These are phyloP conservation scores for Edaphochlamys debaryana DNA, from an alignment of 139 green algal genomes.

Conservation along the genomic window DNA sequence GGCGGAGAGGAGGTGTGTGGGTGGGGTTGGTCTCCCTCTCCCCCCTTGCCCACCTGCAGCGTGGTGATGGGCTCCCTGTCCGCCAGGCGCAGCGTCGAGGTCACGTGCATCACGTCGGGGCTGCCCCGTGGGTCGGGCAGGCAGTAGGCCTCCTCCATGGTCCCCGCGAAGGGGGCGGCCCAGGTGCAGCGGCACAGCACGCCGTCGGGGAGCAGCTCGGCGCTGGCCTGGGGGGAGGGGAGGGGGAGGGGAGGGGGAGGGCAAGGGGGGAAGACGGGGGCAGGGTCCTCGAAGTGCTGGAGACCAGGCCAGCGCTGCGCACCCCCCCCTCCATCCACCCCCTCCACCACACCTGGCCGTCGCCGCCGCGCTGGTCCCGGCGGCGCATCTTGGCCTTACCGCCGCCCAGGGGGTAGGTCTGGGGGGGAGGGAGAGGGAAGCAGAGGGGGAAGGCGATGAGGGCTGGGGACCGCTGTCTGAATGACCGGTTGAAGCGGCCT, in stretches of 20 bases:
- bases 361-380: constrained; percentile 19
- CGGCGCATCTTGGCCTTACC: constrained; percentile 9
- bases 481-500: too few relatives aligned
- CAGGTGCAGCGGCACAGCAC: background rate
- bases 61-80: constrained; percentile 1
- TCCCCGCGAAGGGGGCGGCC: constrained; percentile 6
- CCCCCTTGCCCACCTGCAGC: background rate
- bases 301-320: too few relatives aligned
- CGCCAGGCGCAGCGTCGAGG: background rate
- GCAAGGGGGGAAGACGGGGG: too few relatives aligned
- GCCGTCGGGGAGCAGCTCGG: background rate
- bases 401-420: constrained; percentile 4
- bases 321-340: background rate
- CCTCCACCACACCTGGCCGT: background rate
- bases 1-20: background rate
- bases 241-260: background rate
- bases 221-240: background rate
- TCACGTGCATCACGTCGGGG: constrained; percentile 22
- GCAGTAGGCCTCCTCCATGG: constrained; percentile 10
- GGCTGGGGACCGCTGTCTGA: too few relatives aligned
- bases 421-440: background rate
- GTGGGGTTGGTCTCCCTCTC: background rate
- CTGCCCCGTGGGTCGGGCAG: background rate
- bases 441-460: too few relatives aligned
- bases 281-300: too few relatives aligned